These are phyloP conservation scores for Colletotrichum phormii DNA, from an alignment of 2,329 filamentous ascomycete genomes.

Conservation along the genomic window DNA sequence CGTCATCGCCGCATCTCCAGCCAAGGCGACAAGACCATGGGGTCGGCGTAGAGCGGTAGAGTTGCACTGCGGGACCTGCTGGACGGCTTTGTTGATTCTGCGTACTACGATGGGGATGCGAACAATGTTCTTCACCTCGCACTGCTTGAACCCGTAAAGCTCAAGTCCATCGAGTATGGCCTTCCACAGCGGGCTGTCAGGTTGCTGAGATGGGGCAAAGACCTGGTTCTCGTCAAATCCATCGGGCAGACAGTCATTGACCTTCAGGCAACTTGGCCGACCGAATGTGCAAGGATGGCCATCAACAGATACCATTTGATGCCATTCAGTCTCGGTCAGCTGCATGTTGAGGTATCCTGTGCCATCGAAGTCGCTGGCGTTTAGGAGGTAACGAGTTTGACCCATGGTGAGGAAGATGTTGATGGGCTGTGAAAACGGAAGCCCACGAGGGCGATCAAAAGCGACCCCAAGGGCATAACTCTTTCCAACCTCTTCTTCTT, in stretches of 20 bases:
- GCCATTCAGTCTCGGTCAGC: constrained; percentile 49
- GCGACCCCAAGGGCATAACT: constrained; percentile 49
- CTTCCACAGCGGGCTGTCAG: constrained; percentile 45
- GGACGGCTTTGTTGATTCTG: constrained; percentile 46
- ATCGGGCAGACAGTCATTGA: constrained; percentile 43
- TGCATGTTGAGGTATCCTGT: constrained; percentile 51
- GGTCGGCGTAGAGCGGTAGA: constrained; percentile 42
- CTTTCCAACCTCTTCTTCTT: constrained; percentile 47
- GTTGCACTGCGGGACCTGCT: constrained; percentile 42
- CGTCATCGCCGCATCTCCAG: constrained; percentile 50
- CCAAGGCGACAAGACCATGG: constrained; percentile 47
- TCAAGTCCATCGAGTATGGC: constrained; percentile 49
- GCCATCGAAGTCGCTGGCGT: constrained; percentile 48
- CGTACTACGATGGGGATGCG: constrained; percentile 50
- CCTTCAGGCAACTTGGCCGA: constrained; percentile 44
- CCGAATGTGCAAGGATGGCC: constrained; percentile 48
- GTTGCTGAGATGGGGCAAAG: constrained; percentile 46
- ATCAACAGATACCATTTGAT: constrained; percentile 46
- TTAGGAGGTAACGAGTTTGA: constrained; percentile 49
- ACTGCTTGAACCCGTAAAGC: constrained; percentile 49
- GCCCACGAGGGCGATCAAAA: constrained; percentile 45
- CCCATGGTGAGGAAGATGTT: constrained; percentile 50
- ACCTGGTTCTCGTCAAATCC: constrained; percentile 45
- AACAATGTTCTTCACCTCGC: constrained; percentile 49
- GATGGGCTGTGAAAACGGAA: constrained; percentile 48